Conservation (phyloP, 2,329 filamentous ascomycete genomes). For the Lojkania enalia region DNA sequence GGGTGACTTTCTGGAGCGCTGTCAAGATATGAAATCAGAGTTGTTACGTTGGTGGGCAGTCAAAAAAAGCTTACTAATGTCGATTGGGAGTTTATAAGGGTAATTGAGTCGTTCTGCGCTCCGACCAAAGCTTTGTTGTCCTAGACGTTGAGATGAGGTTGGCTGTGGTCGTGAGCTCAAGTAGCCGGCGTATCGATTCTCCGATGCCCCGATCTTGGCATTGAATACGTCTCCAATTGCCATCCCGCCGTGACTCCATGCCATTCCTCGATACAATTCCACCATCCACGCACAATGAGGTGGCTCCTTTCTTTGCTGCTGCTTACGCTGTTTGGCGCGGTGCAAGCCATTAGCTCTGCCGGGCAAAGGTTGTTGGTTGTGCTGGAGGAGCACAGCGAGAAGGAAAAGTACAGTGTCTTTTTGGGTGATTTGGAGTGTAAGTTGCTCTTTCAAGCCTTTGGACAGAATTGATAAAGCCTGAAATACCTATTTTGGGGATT, state of each 20-base stretch:
- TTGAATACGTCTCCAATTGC: constrained; percentile 45
- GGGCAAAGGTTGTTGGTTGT: constrained; percentile 84
- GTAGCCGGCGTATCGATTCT: constrained; percentile 28
- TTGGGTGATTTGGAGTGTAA: constrained; percentile 71
- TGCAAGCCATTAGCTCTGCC: constrained; percentile 75
- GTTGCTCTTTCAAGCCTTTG: constrained; percentile 24
- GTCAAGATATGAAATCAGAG: not conserved
- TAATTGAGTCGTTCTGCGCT: not conserved
- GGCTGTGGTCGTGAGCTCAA: not conserved
- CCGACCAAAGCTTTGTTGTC: not conserved
- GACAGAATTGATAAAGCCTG: no score
- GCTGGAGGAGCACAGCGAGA: constrained; percentile 79
- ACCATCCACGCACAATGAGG: constrained; percentile 64
- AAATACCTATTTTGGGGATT: no score
- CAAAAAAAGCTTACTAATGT: no score
- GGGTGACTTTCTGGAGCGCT: constrained; percentile 15
- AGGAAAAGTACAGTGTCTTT: constrained; percentile 81
- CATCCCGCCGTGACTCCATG: constrained; percentile 11
- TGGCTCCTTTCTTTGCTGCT: constrained; percentile 72
- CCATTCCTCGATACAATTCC: constrained; percentile 20
- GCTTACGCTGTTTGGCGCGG: constrained; percentile 66
- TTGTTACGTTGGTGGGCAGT: not conserved
- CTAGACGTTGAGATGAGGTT: not conserved
- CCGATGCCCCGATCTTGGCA: constrained; percentile 38
- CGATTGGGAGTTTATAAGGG: no score